Percentiles rank a stretch among this genome's conserved stretches.
Conservation (phyloP, 202 grass and related monocot genomes). For the Zizania palustris region DNA sequence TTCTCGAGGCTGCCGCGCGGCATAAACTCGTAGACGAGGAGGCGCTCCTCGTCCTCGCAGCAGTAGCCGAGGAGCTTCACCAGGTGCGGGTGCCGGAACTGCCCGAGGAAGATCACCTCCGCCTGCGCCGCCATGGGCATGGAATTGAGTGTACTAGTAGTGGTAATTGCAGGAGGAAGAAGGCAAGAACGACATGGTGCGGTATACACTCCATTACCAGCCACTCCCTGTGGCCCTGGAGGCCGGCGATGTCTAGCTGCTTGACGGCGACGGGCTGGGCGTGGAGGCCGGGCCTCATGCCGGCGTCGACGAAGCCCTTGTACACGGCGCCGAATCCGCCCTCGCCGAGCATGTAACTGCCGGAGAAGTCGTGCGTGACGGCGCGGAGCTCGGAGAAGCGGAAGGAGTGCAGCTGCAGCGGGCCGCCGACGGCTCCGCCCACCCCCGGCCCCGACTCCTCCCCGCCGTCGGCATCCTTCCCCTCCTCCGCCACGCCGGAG, state of each 20-base stretch:
- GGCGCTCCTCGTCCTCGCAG: slow-evolving; percentile 89
- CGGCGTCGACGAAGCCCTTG: slow-evolving; percentile 86
- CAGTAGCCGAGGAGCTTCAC: slow-evolving; percentile 87
- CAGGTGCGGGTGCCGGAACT: slow-evolving; percentile 78
- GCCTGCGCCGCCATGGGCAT: slow-evolving; percentile 39
- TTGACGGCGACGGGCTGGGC: slow-evolving; percentile 87
- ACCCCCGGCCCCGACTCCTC: too few species aligned
- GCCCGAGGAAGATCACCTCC: slow-evolving; percentile 90
- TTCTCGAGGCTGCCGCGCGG: slow-evolving; percentile 92
- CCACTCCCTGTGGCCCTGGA: slow-evolving; percentile 92
- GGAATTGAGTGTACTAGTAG: not conserved
- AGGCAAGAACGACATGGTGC: not conserved
- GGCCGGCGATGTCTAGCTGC: slow-evolving; percentile 65
- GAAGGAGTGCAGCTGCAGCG: slow-evolving; percentile 67
- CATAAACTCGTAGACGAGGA: slow-evolving; percentile 97
- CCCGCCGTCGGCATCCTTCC: too few species aligned
- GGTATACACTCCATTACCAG: slow-evolving; percentile 36
- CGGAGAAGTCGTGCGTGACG: slow-evolving; percentile 84
- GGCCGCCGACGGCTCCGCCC: slow-evolving; percentile 47
- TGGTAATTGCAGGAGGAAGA: not conserved
- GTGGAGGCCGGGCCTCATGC: slow-evolving; percentile 60
- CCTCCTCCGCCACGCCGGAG: not conserved
- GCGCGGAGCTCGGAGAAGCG: slow-evolving; percentile 71
- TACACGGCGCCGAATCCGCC: slow-evolving; percentile 89
- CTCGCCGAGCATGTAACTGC: slow-evolving; percentile 79